Base-by-base conservation (phyloP, 805 yeast genomes). In the Trichomonascus vanleenenianus region DNA sequence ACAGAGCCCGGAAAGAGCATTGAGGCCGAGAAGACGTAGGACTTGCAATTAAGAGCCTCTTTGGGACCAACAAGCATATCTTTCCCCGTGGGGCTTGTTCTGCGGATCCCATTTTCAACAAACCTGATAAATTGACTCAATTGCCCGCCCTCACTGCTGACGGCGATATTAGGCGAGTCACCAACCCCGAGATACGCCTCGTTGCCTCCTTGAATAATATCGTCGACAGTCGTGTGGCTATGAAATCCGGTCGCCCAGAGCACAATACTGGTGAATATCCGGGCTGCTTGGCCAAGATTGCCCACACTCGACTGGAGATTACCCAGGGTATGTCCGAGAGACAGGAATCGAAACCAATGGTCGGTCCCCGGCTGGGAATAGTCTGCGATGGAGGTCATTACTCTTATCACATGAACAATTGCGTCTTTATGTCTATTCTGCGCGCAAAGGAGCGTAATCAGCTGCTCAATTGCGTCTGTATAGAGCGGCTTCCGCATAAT, bases 401-500 rank as follows among this genome's bases (percentile, higher is more conserved):
- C 48, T 4, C 31, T 37, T 15, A 30, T 9, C 4, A 49, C 12
- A 16, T 15, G 27, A n/a, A 20, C 37, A 16, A 49, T 30, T 12
- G 48, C 55, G 15, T 49, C 49, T 6, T 14, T 12, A 14, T 48
- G 47, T 14, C 58, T 46, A 8, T 35, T 39, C 33, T 52, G 56
- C 1, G 48, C 22, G 20, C 53, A 43, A 9, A 51, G 40, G 3
- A 56, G 45, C 4, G 55, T 41, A 27, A 56, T 48, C 22, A 57
- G 30, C 22, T 57, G 62, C 9, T 57, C 61, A 7, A 58, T 54
- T 1, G 61, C 59, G 36, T 56, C 61, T 52, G 53, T 54, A 43
- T 56, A 56, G n/a, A 47, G 36, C 9, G 61, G 61, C 2, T 52
- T 46, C 3, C 51, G 39, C 8, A 33, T 39, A 5, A 57, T 43